Conservation (phyloP, 257 asterid genomes). For the Anisodus tanguticus region DNA sequence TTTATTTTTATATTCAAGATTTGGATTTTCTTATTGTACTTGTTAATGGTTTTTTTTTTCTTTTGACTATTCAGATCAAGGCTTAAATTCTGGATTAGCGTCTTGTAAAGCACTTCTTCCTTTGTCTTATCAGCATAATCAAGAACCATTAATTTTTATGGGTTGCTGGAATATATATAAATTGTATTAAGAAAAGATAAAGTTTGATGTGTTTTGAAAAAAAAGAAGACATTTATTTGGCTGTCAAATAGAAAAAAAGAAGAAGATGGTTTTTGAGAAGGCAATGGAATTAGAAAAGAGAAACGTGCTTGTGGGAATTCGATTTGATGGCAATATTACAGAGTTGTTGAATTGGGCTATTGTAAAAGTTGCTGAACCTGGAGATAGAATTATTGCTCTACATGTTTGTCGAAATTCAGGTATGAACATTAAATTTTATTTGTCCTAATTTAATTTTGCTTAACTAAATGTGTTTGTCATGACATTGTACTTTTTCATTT, state of each 20-base stretch:
- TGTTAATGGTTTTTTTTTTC: conserved; percentile 33
- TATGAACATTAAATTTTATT: conserved; percentile 25
- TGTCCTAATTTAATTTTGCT: conserved; percentile 1
- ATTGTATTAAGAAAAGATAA: conserved; percentile 33
- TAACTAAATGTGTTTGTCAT: conserved; percentile 10
- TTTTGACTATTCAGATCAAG: neutral
- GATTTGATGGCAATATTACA: conserved; percentile 63
- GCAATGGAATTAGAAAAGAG: conserved; percentile 41
- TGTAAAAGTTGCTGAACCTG: conserved; percentile 78
- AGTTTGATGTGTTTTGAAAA: conserved; percentile 30
- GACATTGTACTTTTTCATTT: neutral
- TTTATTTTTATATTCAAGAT: conserved; percentile 40
- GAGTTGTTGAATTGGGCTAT: conserved; percentile 91
- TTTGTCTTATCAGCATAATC: conserved; percentile 42
- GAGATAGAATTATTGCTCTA: conserved; percentile 77
- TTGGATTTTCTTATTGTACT: conserved; percentile 56
- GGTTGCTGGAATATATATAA: conserved; percentile 21
- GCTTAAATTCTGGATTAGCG: conserved; percentile 36
- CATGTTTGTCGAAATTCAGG: conserved; percentile 86
- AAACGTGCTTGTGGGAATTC: conserved; percentile 78
- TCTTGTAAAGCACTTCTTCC: conserved; percentile 36
- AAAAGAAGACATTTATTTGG: neutral
- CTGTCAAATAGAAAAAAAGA: conserved; percentile 27
- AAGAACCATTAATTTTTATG: conserved; percentile 4
- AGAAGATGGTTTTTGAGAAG: conserved; percentile 56